Evolutionary conservation across 495 filamentous ascomycete species (phyloP), one percentile per base, ranked within the genome.

Genomic region (Tuber indicum): DNA sequence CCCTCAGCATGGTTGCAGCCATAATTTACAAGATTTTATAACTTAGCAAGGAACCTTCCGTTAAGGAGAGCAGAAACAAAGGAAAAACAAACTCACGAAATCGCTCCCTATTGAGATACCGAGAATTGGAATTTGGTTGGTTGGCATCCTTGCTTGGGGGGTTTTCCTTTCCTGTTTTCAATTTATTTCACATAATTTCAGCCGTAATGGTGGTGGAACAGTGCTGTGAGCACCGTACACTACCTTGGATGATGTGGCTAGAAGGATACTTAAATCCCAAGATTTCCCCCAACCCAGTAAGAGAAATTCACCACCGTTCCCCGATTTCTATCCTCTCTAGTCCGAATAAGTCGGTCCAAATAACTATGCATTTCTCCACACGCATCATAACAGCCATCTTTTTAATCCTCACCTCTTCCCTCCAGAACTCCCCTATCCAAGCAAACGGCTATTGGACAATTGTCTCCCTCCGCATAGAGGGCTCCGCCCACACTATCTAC

Each of bases 381-480:
- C 42, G 0, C 8, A 8, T 10, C 42, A 43, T 43, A 43, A 43
- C 39, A 41, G 4, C 6, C 42, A 43, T 5, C 42, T 1, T 32
- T 14, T n/a, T 62, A 16, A 62, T 32, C 52, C 52, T 62, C 16
- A 32, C n/a, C 52, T 4, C 52, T 3, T n/a, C n/a, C 52, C n/a
- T 62, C n/a, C n/a, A 16, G 4, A 62, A 62, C 52, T 2, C 10
- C 52, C 12, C n/a, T 21, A 32, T 32, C n/a, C 52, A 62, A 12
- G 52, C 52, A 32, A 21, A 9, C 39, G 39, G 39, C 23, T 52
- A n/a, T n/a, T n/a, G 26, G 52, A 32, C n/a, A 4, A 10, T 1
- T 12, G 66, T 78, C 62, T 42, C 36, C 1, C 77, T 78, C 21
- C 74, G 77, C 5, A 73, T 78, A 26, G 77, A 78, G 72, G 77